Percentiles rank a stretch among this genome's conserved stretches.
Evolutionary conservation across 805 yeast species (phyloP).

Genomic region (Metschnikowia koreensis): DNA sequence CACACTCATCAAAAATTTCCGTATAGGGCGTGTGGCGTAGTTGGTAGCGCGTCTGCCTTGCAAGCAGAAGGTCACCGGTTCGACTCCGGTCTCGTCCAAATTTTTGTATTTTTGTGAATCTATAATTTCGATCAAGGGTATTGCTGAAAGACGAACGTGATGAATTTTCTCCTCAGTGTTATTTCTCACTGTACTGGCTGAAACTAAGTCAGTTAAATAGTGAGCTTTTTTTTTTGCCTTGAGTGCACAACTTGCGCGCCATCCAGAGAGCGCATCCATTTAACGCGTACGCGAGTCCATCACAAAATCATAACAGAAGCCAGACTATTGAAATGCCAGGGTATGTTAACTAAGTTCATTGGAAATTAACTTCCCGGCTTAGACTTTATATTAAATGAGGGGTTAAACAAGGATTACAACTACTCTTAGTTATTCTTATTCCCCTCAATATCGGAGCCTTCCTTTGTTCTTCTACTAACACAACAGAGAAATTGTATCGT

Average conservation of each 20-base stretch:
- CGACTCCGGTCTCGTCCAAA: slow-evolving; percentile 75
- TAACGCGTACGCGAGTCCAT: slow-evolving; percentile 9
- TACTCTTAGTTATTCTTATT: too few relatives aligned
- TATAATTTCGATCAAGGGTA: too few relatives aligned
- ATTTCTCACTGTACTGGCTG: too few relatives aligned
- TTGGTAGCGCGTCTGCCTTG: slow-evolving; percentile 83
- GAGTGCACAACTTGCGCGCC: not conserved
- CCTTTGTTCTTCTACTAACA: slow-evolving; percentile 21
- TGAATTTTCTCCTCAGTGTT: too few relatives aligned
- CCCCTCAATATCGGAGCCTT: not conserved
- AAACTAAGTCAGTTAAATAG: not conserved
- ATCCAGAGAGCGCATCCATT: not conserved
- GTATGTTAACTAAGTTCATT: slow-evolving; percentile 18
- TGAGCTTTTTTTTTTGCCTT: not conserved
- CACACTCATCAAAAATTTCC: not conserved
- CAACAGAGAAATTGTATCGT: slow-evolving; percentile 60
- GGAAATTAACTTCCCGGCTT: not conserved
- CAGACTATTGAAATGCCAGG: slow-evolving; percentile 24
- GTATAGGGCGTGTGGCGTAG: slow-evolving; percentile 73
- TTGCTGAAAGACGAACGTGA: too few relatives aligned
- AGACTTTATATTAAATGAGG: not conserved
- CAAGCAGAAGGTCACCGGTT: slow-evolving; percentile 78
- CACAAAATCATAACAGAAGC: slow-evolving; percentile 6
- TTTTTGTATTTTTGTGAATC: not conserved
- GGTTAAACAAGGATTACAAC: not conserved